A percentile compares a stretch with the other conserved stretches of the same genome.
phyloP scores from a whole-genome alignment of 352 stramenopile genomes.

The Phytophthora quininea region DNA sequence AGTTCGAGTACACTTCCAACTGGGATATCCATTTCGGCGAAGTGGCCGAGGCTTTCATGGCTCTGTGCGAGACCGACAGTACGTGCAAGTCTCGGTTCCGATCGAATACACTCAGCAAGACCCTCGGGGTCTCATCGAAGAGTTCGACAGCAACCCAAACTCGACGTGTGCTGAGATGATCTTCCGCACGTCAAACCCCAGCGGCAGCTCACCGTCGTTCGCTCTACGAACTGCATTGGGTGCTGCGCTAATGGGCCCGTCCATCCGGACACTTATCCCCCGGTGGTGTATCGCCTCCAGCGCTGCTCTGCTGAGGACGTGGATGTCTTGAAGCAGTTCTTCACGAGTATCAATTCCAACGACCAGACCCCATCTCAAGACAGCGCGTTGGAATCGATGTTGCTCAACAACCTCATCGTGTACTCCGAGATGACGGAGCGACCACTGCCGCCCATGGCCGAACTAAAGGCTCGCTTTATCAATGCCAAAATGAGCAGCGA shows the following conservation, averaged over 20 bases:
- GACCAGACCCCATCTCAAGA: conserved; percentile 24
- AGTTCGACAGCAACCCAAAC: conserved; percentile 31
- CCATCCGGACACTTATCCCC: conserved; percentile 41
- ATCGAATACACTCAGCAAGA: conserved; percentile 12
- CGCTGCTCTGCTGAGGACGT: conserved; percentile 42
- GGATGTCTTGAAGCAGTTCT: conserved; percentile 26
- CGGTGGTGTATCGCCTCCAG: conserved; percentile 44
- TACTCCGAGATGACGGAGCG: conserved; percentile 62
- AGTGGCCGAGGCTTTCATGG: conserved; percentile 43
- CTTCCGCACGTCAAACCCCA: background rate
- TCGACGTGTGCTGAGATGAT: conserved; percentile 24
- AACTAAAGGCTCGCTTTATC: conserved; percentile 18
- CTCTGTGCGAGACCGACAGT: conserved; percentile 18
- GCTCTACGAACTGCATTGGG: conserved; percentile 36
- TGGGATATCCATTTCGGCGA: conserved; percentile 49
- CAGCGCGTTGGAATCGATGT: conserved; percentile 27
- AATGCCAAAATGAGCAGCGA: background rate
- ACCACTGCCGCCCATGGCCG: background rate
- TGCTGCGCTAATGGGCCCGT: conserved; percentile 27
- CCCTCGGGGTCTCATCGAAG: conserved; percentile 22
- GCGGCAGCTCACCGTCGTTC: conserved; percentile 26
- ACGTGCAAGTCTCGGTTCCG: conserved; percentile 31
- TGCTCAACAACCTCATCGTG: conserved; percentile 50
- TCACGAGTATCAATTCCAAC: conserved; percentile 16
- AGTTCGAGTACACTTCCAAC: conserved; percentile 41